Conservation (phyloP, 164 flowering plant genomes). For the Berberis thunbergii region DNA sequence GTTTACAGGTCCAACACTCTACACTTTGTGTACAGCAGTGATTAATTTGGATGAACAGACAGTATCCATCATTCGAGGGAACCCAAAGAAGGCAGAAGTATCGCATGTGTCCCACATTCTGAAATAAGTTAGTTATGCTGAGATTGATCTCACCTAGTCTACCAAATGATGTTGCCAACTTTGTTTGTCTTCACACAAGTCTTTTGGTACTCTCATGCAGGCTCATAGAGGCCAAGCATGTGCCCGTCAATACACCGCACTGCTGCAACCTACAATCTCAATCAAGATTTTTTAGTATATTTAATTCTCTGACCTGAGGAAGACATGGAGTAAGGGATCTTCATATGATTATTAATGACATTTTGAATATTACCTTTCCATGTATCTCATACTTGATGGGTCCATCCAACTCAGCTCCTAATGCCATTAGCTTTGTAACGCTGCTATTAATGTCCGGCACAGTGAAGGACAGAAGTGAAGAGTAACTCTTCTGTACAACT, state of each 20-base stretch:
- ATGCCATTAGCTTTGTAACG: too few species aligned
- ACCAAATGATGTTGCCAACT: background rate
- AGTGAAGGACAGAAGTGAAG: too few species aligned
- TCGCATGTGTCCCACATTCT: conserved; percentile 36
- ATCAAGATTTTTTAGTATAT: too few species aligned
- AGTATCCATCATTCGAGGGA: conserved; percentile 53
- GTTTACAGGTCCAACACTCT: conserved; percentile 61
- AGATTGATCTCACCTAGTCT: background rate
- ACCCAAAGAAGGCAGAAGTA: conserved; percentile 43
- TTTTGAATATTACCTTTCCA: conserved; percentile 55
- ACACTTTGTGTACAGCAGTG: conserved; percentile 65
- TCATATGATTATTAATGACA: background rate
- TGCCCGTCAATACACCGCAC: conserved; percentile 79
- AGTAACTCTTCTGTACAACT: too few species aligned
- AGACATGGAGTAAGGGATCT: background rate
- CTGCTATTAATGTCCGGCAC: too few species aligned
- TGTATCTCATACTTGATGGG: conserved; percentile 36
- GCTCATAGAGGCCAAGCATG: conserved; percentile 80
- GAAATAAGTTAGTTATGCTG: background rate
- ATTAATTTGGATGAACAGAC: conserved; percentile 54
- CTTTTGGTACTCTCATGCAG: conserved; percentile 16
- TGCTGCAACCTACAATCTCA: conserved; percentile 64
- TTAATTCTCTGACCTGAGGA: background rate
- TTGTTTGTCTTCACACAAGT: background rate
- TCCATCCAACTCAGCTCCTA: too few species aligned